These are phyloP conservation scores for Cinnamomum micranthum DNA, from an alignment of 164 flowering plant genomes.

Conservation along the genomic window DNA sequence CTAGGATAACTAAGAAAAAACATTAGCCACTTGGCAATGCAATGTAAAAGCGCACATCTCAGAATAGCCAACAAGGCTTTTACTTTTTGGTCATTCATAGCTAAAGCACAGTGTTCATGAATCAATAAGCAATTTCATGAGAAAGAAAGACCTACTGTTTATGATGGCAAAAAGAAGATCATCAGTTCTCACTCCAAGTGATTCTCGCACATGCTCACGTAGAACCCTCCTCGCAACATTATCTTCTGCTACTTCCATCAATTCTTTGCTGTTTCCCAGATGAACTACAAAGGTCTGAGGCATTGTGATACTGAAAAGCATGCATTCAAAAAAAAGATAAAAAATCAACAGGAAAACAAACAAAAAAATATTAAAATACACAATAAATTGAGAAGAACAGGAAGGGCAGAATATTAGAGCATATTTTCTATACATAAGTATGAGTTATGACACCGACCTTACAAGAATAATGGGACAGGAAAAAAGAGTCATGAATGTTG, in stretches of 20 bases:
- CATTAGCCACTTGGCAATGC: not conserved
- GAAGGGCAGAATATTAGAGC: not conserved
- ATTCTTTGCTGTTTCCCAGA: constrained; percentile 94
- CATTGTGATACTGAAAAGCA: constrained; percentile 68
- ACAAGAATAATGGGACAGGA: no score
- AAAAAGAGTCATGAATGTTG: no score
- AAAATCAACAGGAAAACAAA: not conserved
- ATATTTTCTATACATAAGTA: not conserved
- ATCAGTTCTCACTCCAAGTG: constrained; percentile 81
- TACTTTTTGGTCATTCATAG: not conserved
- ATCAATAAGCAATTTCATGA: not conserved
- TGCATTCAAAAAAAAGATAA: not conserved
- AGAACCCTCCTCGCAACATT: constrained; percentile 81
- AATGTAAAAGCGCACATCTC: not conserved
- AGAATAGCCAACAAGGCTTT: not conserved
- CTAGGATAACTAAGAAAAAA: not conserved
- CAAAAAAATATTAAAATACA: not conserved
- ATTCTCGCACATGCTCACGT: constrained; percentile 89
- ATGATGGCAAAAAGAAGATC: constrained; percentile 89
- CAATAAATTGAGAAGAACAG: not conserved
- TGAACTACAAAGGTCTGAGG: constrained; percentile 94
- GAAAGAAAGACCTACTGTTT: constrained; percentile 56
- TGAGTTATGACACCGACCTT: not conserved
- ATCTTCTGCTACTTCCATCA: constrained; percentile 93
- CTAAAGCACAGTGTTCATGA: not conserved